Percentiles rank a stretch among this genome's conserved stretches.
Evolutionary conservation across 768 basidiomycete species (phyloP).

Genomic region (Hygrophorus russula): DNA sequence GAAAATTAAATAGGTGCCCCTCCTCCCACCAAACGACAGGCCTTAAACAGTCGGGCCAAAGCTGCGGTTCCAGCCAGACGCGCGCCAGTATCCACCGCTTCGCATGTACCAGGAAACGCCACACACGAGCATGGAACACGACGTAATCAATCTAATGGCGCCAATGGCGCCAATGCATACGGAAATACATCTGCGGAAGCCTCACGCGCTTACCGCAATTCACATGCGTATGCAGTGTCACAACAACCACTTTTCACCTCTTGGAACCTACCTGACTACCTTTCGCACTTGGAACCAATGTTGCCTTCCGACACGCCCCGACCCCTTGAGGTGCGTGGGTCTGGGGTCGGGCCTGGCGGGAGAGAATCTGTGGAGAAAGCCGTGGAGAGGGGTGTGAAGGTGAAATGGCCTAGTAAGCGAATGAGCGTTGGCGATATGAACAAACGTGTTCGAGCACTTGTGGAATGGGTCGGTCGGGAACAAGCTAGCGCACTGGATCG

Average conservation of each 20-base stretch:
- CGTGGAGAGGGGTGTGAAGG: constrained; percentile 70
- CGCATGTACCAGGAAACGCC: constrained; percentile 12
- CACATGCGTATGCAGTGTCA: constrained; percentile 69
- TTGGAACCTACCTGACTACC: constrained; percentile 91
- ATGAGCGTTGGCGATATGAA: constrained; percentile 98
- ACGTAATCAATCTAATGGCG: constrained; percentile 34
- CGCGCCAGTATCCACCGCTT: constrained; percentile 19
- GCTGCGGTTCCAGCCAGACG: constrained; percentile 29
- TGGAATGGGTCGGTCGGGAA: constrained; percentile 91
- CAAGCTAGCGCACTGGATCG: constrained; percentile 70
- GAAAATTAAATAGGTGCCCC: constrained; percentile 10
- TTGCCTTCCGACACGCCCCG: constrained; percentile 68
- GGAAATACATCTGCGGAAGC: constrained; percentile 30
- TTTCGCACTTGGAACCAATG: constrained; percentile 76
- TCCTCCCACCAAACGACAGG: constrained; percentile 22
- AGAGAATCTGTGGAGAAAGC: constrained; percentile 48
- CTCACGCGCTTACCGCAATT: constrained; percentile 63
- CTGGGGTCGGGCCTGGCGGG: constrained; percentile 22
- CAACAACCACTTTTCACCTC: constrained; percentile 73
- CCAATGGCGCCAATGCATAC: constrained; percentile 22
- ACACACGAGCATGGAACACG: constrained; percentile 36
- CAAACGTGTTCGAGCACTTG: constrained; percentile 80
- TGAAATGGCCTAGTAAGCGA: constrained; percentile 89
- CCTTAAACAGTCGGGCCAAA: constrained; percentile 26
- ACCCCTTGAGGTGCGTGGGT: constrained; percentile 53